These are phyloP conservation scores for Candida berthetii DNA, from an alignment of 805 yeast species.

Conservation along the genomic window DNA sequence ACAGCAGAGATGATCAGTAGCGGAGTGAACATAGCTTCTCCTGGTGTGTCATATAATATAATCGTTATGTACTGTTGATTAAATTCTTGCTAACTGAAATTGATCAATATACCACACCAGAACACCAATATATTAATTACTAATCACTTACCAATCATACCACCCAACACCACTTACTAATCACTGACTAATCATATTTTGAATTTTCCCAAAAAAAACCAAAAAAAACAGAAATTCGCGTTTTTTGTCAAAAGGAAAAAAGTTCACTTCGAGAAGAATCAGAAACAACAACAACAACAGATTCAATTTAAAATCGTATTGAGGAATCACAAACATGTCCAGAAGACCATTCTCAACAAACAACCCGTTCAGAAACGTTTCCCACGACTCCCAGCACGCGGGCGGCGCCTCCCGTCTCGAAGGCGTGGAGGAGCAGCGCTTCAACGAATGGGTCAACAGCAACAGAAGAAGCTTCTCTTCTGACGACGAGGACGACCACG, in stretches of 20 bases:
- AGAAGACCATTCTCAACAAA: slow-evolving; percentile 48
- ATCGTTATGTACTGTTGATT: too few relatives aligned
- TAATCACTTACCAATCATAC: background rate
- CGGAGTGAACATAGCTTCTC: background rate
- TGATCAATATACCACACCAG: too few relatives aligned
- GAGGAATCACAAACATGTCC: background rate
- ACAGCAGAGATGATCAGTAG: slow-evolving; percentile 4
- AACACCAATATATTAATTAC: too few relatives aligned
- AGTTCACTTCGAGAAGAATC: background rate
- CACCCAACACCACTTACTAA: too few relatives aligned
- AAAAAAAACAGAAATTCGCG: background rate
- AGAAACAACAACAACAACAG: background rate
- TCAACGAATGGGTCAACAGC: slow-evolving; percentile 54
- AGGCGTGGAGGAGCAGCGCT: slow-evolving; percentile 28
- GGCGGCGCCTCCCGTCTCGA: slow-evolving; percentile 14
- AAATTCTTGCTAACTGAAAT: too few relatives aligned
- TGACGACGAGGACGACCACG: slow-evolving; percentile 29
- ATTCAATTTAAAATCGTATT: too few relatives aligned
- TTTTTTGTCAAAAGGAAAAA: background rate
- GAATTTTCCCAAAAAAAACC: background rate
- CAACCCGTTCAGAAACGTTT: slow-evolving; percentile 64
- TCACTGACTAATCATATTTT: background rate
- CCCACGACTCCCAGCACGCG: slow-evolving; percentile 23
- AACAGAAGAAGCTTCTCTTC: slow-evolving; percentile 33
- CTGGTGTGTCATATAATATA: too few relatives aligned